Conservation (phyloP, 208 protist genomes). For the Trypanosoma lewisi region DNA sequence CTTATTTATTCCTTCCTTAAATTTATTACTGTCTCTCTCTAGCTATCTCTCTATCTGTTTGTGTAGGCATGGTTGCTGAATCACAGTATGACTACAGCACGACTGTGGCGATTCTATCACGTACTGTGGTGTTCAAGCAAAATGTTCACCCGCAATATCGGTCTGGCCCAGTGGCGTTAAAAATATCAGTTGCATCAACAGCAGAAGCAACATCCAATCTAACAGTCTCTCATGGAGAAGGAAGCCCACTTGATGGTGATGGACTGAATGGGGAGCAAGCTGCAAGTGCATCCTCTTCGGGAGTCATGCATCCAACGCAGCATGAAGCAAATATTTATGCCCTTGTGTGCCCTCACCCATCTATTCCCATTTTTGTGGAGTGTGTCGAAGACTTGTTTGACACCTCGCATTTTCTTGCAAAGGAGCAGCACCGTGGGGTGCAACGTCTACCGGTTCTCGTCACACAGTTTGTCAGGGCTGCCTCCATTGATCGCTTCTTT, state of each 20-base stretch:
- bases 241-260: background rate
- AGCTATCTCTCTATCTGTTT: constrained; percentile 2
- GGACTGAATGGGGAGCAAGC: background rate
- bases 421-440: background rate
- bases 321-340: constrained; percentile 23
- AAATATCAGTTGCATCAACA: constrained; percentile 14
- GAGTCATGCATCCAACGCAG: background rate
- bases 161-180: constrained; percentile 29
- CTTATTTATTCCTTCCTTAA: background rate
- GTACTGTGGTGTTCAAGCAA: constrained; percentile 20
- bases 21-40: constrained; percentile 3
- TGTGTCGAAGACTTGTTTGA: constrained; percentile 25
- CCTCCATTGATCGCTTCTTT: constrained; percentile 29
- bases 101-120: constrained; percentile 3
- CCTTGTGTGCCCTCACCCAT: constrained; percentile 23
- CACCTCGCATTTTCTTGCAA: constrained; percentile 16
- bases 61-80: background rate
- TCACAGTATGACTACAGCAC: constrained; percentile 18
- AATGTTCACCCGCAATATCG: constrained; percentile 3
- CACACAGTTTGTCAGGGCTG: constrained; percentile 34
- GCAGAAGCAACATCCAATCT: background rate
- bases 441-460: constrained; percentile 28
- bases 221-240: background rate
- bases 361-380: constrained; percentile 35
- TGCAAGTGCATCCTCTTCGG: background rate